Evolutionary conservation across 2,329 filamentous ascomycete genomes (phyloP).

Genomic region (Cytospora leucostoma): DNA sequence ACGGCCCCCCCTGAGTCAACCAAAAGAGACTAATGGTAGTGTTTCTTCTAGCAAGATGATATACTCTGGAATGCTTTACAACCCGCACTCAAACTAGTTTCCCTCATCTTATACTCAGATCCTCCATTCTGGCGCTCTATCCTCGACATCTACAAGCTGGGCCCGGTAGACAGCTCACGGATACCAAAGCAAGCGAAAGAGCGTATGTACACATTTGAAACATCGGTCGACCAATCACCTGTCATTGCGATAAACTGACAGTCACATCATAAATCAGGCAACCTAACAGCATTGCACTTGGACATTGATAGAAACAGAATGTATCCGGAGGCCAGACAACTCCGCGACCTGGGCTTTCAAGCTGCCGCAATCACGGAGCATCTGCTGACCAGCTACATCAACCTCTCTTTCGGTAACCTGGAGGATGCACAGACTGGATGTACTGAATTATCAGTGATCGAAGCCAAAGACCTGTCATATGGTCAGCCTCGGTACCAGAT

Average conservation of each 20-base stretch:
- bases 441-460: not conserved
- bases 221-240: too few species aligned
- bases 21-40: not conserved
- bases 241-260: not conserved
- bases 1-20: fast-evolving
- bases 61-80: not conserved
- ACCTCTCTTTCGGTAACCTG: not conserved
- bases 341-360: slow-evolving; percentile 1
- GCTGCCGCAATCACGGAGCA: not conserved
- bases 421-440: not conserved
- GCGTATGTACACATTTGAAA: not conserved
- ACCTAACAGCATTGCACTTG: slow-evolving; percentile 6
- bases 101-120: slow-evolving; percentile 6
- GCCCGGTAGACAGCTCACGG: not conserved
- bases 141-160: slow-evolving; percentile 3
- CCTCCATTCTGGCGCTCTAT: slow-evolving; percentile 8
- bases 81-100: not conserved
- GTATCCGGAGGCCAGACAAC: slow-evolving; percentile 7
- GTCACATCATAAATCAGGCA: not conserved
- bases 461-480: not conserved
- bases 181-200: not conserved
- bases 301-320: not conserved
- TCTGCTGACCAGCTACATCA: not conserved
- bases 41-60: not conserved
- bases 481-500: not conserved